phyloP scores from a whole-genome alignment of 345 rosid genomes.

The Pseudoturritis turrita region DNA sequence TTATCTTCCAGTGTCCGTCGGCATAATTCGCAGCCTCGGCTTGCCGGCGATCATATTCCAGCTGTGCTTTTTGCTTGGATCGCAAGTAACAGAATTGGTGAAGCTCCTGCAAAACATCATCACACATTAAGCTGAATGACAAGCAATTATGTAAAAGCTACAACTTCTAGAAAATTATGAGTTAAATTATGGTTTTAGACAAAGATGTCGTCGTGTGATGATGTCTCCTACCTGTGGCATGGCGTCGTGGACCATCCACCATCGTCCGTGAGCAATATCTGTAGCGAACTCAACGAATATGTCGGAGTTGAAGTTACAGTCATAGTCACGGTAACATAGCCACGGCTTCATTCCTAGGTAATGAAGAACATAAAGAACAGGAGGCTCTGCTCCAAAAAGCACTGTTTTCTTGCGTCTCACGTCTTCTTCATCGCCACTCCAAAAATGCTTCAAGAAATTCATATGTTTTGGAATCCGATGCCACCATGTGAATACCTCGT shows the following conservation, averaged over 20 bases:
- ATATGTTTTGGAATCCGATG: conserved; percentile 81
- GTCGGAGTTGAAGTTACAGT: conserved; percentile 91
- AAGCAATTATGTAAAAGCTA: no score
- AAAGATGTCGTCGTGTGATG: not conserved
- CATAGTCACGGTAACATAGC: conserved; percentile 88
- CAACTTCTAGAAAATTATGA: not conserved
- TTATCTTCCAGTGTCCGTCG: conserved; percentile 70
- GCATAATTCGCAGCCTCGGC: conserved; percentile 70
- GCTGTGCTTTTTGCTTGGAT: conserved; percentile 90
- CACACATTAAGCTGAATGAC: no score
- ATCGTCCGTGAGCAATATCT: conserved; percentile 71
- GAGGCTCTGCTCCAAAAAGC: conserved; percentile 84
- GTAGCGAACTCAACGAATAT: conserved; percentile 86
- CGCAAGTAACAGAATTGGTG: conserved; percentile 72
- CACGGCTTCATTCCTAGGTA: conserved; percentile 89
- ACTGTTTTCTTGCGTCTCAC: conserved; percentile 61
- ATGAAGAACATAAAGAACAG: conserved; percentile 82
- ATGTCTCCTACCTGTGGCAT: conserved; percentile 54
- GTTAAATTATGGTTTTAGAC: not conserved
- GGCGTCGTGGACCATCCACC: conserved; percentile 97
- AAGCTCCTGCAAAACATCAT: conserved; percentile 29
- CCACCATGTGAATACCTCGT: conserved; percentile 98
- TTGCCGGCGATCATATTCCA: conserved; percentile 75
- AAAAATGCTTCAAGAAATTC: conserved; percentile 86
- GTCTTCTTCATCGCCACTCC: conserved; percentile 79